These are phyloP conservation scores for Skeletonema tropicum DNA, from an alignment of 108 stramenopile genomes.

Conservation along the genomic window DNA sequence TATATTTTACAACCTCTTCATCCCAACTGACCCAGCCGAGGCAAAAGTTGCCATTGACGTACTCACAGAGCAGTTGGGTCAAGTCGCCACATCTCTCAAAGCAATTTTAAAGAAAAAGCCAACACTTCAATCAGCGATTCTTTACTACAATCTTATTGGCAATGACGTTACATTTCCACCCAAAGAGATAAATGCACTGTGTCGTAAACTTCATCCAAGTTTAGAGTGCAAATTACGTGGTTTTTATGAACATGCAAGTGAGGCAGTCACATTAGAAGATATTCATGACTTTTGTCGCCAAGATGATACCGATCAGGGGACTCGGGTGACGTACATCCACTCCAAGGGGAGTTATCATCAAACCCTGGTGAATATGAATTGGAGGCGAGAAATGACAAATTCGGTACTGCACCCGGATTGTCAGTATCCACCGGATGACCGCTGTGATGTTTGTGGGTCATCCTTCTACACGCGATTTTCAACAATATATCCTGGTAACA, in stretches of 20 bases:
- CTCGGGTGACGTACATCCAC: slow-evolving; percentile 46
- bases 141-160: slow-evolving; percentile 50
- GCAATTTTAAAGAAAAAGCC: slow-evolving; percentile 1
- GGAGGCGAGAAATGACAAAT: slow-evolving; percentile 46
- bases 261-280: slow-evolving; percentile 38
- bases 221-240: slow-evolving; percentile 33
- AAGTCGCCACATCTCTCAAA: slow-evolving; percentile 36
- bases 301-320: slow-evolving; percentile 14
- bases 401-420: slow-evolving; percentile 44
- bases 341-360: slow-evolving; percentile 48
- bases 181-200: slow-evolving; percentile 29
- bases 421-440: slow-evolving; percentile 41
- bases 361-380: slow-evolving; percentile 35
- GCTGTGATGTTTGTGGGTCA: slow-evolving; percentile 53
- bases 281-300: slow-evolving; percentile 39
- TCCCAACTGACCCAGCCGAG: slow-evolving; percentile 25
- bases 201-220: slow-evolving; percentile 19
- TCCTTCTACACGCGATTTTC: slow-evolving; percentile 53
- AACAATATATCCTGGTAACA: slow-evolving; percentile 57
- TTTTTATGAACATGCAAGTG: slow-evolving; percentile 38
- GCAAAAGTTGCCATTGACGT: slow-evolving; percentile 33
- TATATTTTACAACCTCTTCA: slow-evolving; percentile 50
- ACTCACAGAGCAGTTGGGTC: slow-evolving; percentile 42
- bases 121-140: slow-evolving; percentile 15
- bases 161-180: slow-evolving; percentile 20